phyloP scores from a whole-genome alignment of 306 rosid genomes.

The Notholithocarpus densiflorus region DNA sequence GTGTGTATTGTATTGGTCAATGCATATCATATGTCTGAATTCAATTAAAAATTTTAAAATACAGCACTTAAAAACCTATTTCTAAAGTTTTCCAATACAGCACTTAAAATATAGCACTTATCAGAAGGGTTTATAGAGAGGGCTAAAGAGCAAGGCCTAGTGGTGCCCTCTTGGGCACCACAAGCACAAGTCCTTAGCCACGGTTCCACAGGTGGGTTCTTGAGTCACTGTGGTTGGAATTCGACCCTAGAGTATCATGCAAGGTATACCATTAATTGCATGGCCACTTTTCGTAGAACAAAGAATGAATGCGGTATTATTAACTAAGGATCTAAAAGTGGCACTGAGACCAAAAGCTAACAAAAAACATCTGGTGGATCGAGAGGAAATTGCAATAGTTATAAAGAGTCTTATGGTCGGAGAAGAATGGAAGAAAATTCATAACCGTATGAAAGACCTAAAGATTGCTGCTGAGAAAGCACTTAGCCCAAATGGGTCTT shows the following conservation, averaged over 20 bases:
- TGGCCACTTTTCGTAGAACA: conserved; percentile 33
- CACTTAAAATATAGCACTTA: neutral
- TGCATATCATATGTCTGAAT: too few species aligned
- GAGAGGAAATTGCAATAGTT: conserved; percentile 30
- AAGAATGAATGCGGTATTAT: conserved; percentile 19
- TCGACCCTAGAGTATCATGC: conserved; percentile 25
- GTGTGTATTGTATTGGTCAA: too few species aligned
- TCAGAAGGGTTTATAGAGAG: conserved; percentile 32
- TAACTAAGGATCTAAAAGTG: conserved; percentile 18
- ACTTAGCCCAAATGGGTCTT: conserved; percentile 17
- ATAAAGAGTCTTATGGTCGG: conserved; percentile 22
- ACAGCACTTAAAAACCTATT: too few species aligned
- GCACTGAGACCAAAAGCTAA: conserved; percentile 26
- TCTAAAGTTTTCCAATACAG: too few species aligned
- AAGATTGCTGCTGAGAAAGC: conserved; percentile 20
- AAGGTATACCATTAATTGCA: conserved; percentile 23
- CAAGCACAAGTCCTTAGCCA: conserved; percentile 34
- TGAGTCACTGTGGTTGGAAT: conserved; percentile 50
- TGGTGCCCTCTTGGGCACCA: conserved; percentile 35
- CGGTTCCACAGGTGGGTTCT: conserved; percentile 18
- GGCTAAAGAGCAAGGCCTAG: conserved; percentile 29
- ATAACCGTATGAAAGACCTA: neutral
- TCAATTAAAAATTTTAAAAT: too few species aligned
- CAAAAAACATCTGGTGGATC: conserved; percentile 9
- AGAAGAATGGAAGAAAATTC: conserved; percentile 22